phyloP scores from a whole-genome alignment of 2,329 filamentous ascomycete genomes.

The Cladophialophora psammophila region DNA sequence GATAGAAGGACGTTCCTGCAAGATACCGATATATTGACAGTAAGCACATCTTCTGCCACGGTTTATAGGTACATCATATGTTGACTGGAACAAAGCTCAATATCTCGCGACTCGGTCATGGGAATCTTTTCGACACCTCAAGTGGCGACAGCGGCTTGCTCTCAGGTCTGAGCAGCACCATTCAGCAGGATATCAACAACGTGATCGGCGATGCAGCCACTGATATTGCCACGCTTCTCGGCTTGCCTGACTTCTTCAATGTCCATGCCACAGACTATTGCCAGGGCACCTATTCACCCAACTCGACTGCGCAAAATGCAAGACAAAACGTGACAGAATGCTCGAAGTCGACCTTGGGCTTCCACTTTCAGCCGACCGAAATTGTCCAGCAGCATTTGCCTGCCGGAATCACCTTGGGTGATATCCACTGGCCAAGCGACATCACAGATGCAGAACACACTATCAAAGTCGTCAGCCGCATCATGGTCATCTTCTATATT shows the following conservation, averaged over 20 bases:
- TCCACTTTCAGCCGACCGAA: constrained; percentile 63
- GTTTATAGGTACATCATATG: neutral
- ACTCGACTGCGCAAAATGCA: constrained; percentile 49
- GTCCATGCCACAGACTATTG: constrained; percentile 69
- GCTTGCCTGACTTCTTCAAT: constrained; percentile 68
- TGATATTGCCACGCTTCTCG: constrained; percentile 56
- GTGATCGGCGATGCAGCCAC: constrained; percentile 47
- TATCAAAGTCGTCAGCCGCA: constrained; percentile 58
- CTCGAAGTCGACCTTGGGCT: constrained; percentile 61
- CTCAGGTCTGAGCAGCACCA: constrained; percentile 48
- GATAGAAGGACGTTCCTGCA: constrained; percentile 64
- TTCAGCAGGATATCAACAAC: constrained; percentile 53
- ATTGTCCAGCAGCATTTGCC: constrained; percentile 60
- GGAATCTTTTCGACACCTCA: constrained; percentile 43
- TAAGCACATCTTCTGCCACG: constrained; percentile 44
- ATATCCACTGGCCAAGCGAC: constrained; percentile 64
- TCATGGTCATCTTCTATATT: constrained; percentile 66
- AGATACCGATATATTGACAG: constrained; percentile 64
- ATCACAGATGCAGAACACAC: constrained; percentile 62
- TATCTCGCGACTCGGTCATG: constrained; percentile 61
- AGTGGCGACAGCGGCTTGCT: constrained; percentile 45
- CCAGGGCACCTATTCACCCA: constrained; percentile 51
- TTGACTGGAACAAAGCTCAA: constrained; percentile 56
- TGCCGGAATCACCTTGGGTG: constrained; percentile 57
- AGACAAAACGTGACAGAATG: constrained; percentile 62